These are phyloP conservation scores for Chaetoceros tenuissimus DNA, from an alignment of 108 stramenopile genomes.

Conservation along the genomic window DNA sequence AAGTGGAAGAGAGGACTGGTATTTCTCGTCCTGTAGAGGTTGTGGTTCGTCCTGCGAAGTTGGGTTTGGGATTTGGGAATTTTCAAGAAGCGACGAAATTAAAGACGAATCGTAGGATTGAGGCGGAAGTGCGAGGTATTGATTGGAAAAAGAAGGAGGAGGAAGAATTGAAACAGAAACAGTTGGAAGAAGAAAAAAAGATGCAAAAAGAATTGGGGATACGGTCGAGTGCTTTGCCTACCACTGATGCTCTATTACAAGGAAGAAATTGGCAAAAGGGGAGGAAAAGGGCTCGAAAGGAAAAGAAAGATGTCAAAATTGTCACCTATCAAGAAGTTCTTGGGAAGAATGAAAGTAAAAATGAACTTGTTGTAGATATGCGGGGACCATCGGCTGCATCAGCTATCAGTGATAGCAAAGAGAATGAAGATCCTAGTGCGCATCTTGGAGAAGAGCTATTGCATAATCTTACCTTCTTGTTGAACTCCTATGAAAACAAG, in stretches of 20 bases:
- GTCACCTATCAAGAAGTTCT: constrained; percentile 60
- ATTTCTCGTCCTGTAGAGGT: constrained; percentile 89
- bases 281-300: constrained; percentile 21
- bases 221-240: constrained; percentile 35
- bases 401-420: not conserved
- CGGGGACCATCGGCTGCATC: constrained; percentile 33
- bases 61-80: constrained; percentile 85
- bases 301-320: constrained; percentile 26
- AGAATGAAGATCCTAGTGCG: constrained; percentile 6
- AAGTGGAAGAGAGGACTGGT: constrained; percentile 27
- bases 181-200: constrained; percentile 7
- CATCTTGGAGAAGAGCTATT: constrained; percentile 76
- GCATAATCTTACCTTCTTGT: constrained; percentile 68
- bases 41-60: constrained; percentile 73
- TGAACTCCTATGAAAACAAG: constrained; percentile 70
- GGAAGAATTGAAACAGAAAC: constrained; percentile 5
- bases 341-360: constrained; percentile 16
- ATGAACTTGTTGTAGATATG: constrained; percentile 73
- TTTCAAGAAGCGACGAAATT: constrained; percentile 77
- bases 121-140: constrained; percentile 68
- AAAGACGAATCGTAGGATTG: constrained; percentile 64
- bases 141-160: constrained; percentile 19
- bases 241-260: constrained; percentile 41
- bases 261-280: constrained; percentile 33
- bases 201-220: constrained; percentile 4